Evolutionary conservation across 1,139 yeast species (phyloP), one percentile per base, ranked within the genome.

Genomic region (Suhomyces bribrorum): DNA sequence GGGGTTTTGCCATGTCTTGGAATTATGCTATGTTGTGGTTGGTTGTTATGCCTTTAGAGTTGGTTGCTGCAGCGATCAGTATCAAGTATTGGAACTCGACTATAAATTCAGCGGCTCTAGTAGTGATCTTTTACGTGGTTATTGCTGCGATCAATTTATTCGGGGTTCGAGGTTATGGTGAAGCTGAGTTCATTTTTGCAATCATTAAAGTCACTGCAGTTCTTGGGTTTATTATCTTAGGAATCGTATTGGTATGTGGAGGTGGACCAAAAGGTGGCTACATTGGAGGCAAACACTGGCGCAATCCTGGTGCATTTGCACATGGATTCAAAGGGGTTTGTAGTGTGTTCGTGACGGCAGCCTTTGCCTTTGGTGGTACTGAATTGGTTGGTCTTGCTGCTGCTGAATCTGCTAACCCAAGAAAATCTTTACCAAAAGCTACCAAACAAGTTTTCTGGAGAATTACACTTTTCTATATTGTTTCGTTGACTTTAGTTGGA

Each of bases 1-100:
- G 89, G 79, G 94, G 94, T 7, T 83, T 83, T 56, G 78, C 86
- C 20, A 77, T 81, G 47, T 84, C 88, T 35, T 83, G 88, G 87
- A 84, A 84, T 59, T 86, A 86, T 59, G 84, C 82, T 40, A 59
- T 86, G 53, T 87, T 83, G 67, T 86, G 94, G 92, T 63, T 86
- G 32, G 77, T 85, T 44, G 84, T 84, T 14, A 64, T 84, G 44
- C 90, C 95, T 0, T 63, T 85, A 43, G 95, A 86, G 56, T 61
- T 86, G 42, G 86, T 83, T 31, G 88, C 94, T 14, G 71, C 72
- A 17, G 54, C 71, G 7, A 55, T 66, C 41, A 66, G 71, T 18
- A 62, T 66, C 43, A 48, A 54, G 40, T 66, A 49, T 48, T 66
- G 73, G 73, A 59, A 53, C 34, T 38, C 48, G 7, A 29, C 53